Evolutionary conservation across 2,329 filamentous ascomycete genomes (phyloP).

Genomic region (Aspergillus ustus): DNA sequence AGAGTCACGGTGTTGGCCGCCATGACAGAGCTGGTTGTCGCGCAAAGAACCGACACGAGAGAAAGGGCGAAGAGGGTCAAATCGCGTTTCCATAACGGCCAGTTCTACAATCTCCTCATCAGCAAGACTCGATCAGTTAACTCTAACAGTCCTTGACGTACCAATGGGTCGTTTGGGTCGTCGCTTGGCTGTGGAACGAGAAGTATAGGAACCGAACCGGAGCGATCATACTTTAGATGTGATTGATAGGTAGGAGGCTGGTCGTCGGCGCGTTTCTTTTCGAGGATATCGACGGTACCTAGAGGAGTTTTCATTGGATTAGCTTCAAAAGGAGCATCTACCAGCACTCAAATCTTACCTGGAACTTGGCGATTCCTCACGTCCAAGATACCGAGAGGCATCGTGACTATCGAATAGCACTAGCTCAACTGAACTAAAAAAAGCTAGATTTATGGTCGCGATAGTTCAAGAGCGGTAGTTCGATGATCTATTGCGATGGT

Average conservation of each 20-base stretch:
- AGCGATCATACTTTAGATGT: conserved; percentile 73
- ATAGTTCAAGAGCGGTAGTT: not conserved
- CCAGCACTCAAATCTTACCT: conserved; percentile 55
- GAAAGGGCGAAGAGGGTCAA: conserved; percentile 78
- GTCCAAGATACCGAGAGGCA: conserved; percentile 76
- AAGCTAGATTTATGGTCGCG: not conserved
- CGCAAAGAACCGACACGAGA: conserved; percentile 79
- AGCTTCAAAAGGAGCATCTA: conserved; percentile 4
- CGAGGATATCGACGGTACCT: conserved; percentile 62
- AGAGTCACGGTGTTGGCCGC: conserved; percentile 86
- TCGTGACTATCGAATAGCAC: conserved; percentile 34
- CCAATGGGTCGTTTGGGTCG: conserved; percentile 86
- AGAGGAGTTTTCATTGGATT: not conserved
- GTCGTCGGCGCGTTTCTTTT: conserved; percentile 56
- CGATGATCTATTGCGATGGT: not conserved
- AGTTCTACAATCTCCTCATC: conserved; percentile 60
- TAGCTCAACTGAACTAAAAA: not conserved
- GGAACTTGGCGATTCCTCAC: conserved; percentile 71
- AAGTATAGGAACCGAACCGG: conserved; percentile 71
- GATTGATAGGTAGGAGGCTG: conserved; percentile 35
- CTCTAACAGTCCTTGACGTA: conserved; percentile 37
- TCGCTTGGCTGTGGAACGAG: conserved; percentile 89
- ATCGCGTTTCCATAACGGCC: conserved; percentile 86
- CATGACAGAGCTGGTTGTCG: conserved; percentile 81
- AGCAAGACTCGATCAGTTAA: not conserved